These are phyloP conservation scores for Populus hybrid DNA, from an alignment of 441 rosid species.

Conservation along the genomic window DNA sequence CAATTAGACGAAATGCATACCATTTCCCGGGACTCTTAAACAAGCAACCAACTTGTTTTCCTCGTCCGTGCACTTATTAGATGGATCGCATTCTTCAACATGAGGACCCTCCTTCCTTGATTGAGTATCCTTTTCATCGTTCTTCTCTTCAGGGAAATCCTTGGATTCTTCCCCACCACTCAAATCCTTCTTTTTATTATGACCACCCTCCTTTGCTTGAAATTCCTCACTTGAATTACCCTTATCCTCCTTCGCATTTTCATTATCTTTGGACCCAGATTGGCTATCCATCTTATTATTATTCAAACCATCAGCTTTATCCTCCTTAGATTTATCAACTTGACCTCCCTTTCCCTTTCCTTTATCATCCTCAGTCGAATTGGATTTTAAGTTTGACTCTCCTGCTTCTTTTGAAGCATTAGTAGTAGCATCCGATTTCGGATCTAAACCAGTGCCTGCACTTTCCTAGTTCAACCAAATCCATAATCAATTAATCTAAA, in stretches of 20 bases:
- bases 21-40: slow-evolving; percentile 72
- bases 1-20: slow-evolving; percentile 27
- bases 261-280: slow-evolving; percentile 8
- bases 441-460: slow-evolving; percentile 23
- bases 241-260: slow-evolving; percentile 2
- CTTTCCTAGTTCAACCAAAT: slow-evolving; percentile 28
- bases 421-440: slow-evolving; percentile 13
- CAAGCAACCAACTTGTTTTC: slow-evolving; percentile 61
- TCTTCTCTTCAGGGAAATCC: slow-evolving; percentile 18
- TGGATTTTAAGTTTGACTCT: slow-evolving; percentile 22
- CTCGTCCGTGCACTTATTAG: slow-evolving; percentile 54
- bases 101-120: slow-evolving; percentile 31
- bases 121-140: slow-evolving; percentile 15
- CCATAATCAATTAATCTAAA: slow-evolving; percentile 2
- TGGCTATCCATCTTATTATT: slow-evolving; percentile 3
- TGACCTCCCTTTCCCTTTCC: slow-evolving; percentile 13
- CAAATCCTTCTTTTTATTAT: slow-evolving; percentile 11
- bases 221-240: slow-evolving; percentile 4
- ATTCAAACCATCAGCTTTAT: not conserved
- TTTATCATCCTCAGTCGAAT: slow-evolving; percentile 20
- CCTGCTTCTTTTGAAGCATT: slow-evolving; percentile 14
- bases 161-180: slow-evolving; percentile 20
- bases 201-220: slow-evolving; percentile 8
- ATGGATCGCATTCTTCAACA: slow-evolving; percentile 63
- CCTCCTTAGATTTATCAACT: slow-evolving; percentile 10